Percentiles rank a stretch among this genome's conserved stretches.
Evolutionary conservation across 164 flowering plant genomes (phyloP).

Genomic region (Sextonia rubra): DNA sequence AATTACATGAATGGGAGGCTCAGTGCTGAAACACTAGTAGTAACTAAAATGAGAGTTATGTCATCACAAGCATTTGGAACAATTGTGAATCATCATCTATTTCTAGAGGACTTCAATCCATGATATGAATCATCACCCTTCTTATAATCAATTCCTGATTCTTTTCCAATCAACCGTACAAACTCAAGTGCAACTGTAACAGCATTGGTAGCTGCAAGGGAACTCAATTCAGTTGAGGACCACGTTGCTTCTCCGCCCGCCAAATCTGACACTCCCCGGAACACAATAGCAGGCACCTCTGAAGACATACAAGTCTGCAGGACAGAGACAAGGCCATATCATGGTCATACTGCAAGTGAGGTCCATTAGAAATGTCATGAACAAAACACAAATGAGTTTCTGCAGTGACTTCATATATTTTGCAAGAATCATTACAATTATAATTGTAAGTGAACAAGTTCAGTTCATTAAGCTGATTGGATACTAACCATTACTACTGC

Average conservation of each 20-base stretch:
- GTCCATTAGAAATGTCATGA: too few species aligned
- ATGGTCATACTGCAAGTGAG: background rate
- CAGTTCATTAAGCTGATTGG: background rate
- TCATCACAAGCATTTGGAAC: too few species aligned
- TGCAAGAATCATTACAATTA: too few species aligned
- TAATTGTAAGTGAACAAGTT: too few species aligned
- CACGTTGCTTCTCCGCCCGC: constrained; percentile 34
- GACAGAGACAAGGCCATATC: background rate
- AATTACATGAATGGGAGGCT: too few species aligned
- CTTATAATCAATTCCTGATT: background rate
- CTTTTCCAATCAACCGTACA: constrained; percentile 7
- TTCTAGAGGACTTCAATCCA: background rate
- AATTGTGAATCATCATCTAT: background rate
- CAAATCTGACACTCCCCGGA: constrained; percentile 51
- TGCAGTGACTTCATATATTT: too few species aligned
- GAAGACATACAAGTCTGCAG: constrained; percentile 41
- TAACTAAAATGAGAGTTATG: too few species aligned
- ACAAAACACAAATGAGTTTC: too few species aligned
- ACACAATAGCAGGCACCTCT: constrained; percentile 38
- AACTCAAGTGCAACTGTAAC: constrained; percentile 40
- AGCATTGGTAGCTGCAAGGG: constrained; percentile 44
- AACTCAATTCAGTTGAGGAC: constrained; percentile 22
- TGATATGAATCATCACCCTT: background rate
- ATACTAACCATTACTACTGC: constrained; percentile 41
- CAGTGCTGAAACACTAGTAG: too few species aligned